Conservation (phyloP, 2,329 filamentous ascomycete genomes). For the Allantophomopsis lycopodina region DNA sequence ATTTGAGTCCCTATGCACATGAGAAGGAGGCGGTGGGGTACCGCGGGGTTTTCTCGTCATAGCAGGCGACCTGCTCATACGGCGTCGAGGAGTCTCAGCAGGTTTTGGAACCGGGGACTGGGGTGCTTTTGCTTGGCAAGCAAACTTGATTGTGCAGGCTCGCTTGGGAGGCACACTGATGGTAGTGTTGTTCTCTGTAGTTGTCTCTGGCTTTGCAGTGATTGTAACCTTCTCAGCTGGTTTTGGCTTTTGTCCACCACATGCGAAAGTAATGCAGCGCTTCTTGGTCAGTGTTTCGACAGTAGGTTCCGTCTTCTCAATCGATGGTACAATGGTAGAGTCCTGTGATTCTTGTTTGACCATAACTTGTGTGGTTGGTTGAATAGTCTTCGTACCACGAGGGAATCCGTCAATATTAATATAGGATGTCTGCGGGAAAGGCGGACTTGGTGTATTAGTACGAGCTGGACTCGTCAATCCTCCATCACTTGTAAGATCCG, state of each 20-base stretch:
- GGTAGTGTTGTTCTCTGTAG: constrained; percentile 18
- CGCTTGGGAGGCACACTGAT: constrained; percentile 42
- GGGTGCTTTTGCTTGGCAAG: constrained; percentile 1
- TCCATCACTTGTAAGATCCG: constrained; percentile 89
- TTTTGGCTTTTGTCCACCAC: constrained; percentile 44
- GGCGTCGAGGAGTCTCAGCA: constrained; percentile 6
- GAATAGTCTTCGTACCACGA: constrained; percentile 8
- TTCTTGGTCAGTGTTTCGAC: constrained; percentile 60
- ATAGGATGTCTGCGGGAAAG: constrained; percentile 46
- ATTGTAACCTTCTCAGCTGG: constrained; percentile 19
- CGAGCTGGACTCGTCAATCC: constrained; percentile 82
- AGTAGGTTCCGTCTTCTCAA: constrained; percentile 33
- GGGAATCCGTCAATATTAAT: constrained; percentile 19
- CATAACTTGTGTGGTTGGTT: constrained; percentile 4
- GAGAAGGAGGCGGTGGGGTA: constrained; percentile 1
- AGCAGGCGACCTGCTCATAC: constrained; percentile 12
- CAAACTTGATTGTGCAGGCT: constrained; percentile 38
- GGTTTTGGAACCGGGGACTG: constrained; percentile 5
- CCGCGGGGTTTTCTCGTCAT: constrained; percentile 12
- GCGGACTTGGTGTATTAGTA: constrained; percentile 78
- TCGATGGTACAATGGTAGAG: constrained; percentile 12
- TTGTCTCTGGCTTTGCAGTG: constrained; percentile 21
- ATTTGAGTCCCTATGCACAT: constrained; percentile 6
- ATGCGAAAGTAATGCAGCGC: constrained; percentile 87
- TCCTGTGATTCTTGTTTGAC: constrained; percentile 1